Evolutionary conservation across 1,139 yeast species (phyloP).

Genomic region (Yamadazyma blattariae): DNA sequence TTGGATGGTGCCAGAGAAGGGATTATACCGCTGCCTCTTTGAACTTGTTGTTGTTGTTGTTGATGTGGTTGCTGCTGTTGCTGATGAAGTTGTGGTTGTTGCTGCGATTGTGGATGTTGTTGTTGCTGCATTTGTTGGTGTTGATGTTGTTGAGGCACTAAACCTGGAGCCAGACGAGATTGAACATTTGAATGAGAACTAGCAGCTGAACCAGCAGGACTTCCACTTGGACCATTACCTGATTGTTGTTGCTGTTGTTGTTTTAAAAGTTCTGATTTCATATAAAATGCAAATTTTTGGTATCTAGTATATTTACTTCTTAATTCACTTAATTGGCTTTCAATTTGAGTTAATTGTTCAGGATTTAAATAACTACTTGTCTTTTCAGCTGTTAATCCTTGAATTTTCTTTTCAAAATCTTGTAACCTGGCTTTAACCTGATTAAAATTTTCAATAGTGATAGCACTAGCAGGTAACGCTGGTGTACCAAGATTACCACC

Average conservation of each 20-base stretch:
- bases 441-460: slow-evolving; percentile 40
- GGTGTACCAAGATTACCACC: slow-evolving; percentile 11
- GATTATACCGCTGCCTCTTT: too few relatives aligned
- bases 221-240: not conserved
- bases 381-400: slow-evolving; percentile 24
- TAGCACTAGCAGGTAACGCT: slow-evolving; percentile 27
- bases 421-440: slow-evolving; percentile 36
- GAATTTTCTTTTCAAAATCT: slow-evolving; percentile 43
- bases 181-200: not conserved
- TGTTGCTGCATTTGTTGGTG: not conserved
- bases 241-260: slow-evolving; percentile 16
- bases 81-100: not conserved
- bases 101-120: not conserved
- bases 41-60: too few relatives aligned
- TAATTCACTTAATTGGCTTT: slow-evolving; percentile 33
- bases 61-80: too few relatives aligned
- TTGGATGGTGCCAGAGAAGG: not conserved
- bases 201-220: not conserved
- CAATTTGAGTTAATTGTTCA: slow-evolving; percentile 33
- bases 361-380: slow-evolving; percentile 22
- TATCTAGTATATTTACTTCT: slow-evolving; percentile 34
- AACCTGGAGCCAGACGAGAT: not conserved
- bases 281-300: slow-evolving; percentile 38
- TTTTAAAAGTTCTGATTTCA: slow-evolving; percentile 37
- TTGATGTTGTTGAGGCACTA: not conserved